Conservation (phyloP, 768 basidiomycete genomes). For the Mrakia gelida region DNA sequence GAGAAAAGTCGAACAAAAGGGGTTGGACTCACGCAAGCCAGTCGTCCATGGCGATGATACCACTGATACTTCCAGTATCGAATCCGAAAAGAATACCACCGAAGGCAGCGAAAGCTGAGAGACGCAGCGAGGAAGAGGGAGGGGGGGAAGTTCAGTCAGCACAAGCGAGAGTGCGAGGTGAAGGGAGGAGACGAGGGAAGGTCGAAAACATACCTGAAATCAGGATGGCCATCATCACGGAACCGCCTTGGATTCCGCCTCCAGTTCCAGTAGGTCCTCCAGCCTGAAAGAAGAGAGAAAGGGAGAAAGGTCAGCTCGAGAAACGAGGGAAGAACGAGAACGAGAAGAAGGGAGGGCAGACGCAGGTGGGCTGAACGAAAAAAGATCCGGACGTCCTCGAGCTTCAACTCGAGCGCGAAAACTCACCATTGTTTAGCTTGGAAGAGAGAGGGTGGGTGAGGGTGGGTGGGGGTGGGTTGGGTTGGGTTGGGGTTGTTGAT, state of each 20-base stretch:
- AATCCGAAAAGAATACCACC: slow-evolving; percentile 51
- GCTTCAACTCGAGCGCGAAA: too few species aligned
- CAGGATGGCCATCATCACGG: slow-evolving; percentile 53
- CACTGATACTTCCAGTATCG: slow-evolving; percentile 79
- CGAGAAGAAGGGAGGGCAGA: too few species aligned
- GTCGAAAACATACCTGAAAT: slow-evolving; percentile 72
- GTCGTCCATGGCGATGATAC: slow-evolving; percentile 59
- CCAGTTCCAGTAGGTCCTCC: slow-evolving; percentile 32
- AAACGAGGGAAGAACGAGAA: too few species aligned
- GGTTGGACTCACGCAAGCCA: slow-evolving; percentile 40
- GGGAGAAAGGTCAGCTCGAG: neutral
- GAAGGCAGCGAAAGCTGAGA: slow-evolving; percentile 31
- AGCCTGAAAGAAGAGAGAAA: neutral
- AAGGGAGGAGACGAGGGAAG: neutral
- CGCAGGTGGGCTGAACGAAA: too few species aligned
- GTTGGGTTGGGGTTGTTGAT: too few species aligned
- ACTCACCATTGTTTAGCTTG: too few species aligned
- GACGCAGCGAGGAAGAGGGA: neutral
- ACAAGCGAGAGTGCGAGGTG: neutral
- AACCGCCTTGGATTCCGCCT: slow-evolving; percentile 18
- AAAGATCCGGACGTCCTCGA: too few species aligned
- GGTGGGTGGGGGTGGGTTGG: too few species aligned
- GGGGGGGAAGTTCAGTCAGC: neutral
- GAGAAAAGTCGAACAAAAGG: neutral
- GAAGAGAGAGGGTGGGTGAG: too few species aligned